Evolutionary conservation across 305 asterid species (phyloP).

Genomic region (Euphrasia arctica): DNA sequence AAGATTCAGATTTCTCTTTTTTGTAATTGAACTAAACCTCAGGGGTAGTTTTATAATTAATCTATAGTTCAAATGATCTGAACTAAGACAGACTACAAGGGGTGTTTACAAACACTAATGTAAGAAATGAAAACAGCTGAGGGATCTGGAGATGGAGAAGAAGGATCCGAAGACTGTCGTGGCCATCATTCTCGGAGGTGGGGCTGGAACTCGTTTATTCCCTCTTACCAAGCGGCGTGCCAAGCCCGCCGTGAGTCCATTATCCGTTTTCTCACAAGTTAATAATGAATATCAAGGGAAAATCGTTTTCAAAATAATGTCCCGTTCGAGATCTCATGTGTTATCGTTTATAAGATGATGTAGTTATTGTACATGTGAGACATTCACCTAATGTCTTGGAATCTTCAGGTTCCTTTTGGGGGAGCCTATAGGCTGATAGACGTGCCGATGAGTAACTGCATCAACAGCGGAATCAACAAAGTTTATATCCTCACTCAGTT

Average conservation of each 20-base stretch:
- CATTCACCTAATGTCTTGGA: not conserved
- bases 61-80: not conserved
- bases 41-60: not conserved
- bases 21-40: not conserved
- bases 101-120: not conserved
- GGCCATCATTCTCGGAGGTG: conserved; percentile 95
- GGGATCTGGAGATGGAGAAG: conserved; percentile 71
- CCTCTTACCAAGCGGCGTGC: conserved; percentile 96
- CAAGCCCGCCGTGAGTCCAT: conserved; percentile 80
- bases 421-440: conserved; percentile 94
- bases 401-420: conserved; percentile 84
- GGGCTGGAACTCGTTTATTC: conserved; percentile 94
- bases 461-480: conserved; percentile 92
- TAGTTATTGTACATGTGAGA: not conserved
- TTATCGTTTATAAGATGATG: not conserved
- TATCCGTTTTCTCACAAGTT: not conserved
- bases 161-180: conserved; percentile 72
- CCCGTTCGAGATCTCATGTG: no score
- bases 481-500: conserved; percentile 92
- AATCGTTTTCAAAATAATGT: no score
- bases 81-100: no score
- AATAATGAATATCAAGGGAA: no score
- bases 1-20: not conserved
- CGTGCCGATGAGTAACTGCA: conserved; percentile 98
- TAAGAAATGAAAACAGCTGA: conserved; percentile 40